A percentile compares a stretch with the other conserved stretches of the same genome.
phyloP scores from a whole-genome alignment of 1,284 basidiomycete species.

The Malassezia arunalokei region DNA sequence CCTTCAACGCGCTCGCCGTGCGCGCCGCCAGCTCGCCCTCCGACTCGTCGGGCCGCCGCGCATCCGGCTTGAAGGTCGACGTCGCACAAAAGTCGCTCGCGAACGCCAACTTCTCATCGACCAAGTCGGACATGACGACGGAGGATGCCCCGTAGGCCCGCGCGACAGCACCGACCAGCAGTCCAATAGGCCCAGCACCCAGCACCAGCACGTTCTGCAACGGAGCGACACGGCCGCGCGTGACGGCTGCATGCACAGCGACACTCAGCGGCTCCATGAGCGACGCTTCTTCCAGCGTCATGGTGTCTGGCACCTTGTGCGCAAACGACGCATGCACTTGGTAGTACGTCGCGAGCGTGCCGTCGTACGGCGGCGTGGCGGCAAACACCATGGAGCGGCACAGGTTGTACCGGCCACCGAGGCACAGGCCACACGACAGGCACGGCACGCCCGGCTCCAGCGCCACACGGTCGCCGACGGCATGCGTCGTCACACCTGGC shows the following conservation, averaged over 20 bases:
- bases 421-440: slow-evolving; percentile 54
- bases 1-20: slow-evolving; percentile 49
- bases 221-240: slow-evolving; percentile 58
- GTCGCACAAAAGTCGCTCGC: slow-evolving; percentile 79
- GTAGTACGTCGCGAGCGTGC: slow-evolving; percentile 63
- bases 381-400: slow-evolving; percentile 64
- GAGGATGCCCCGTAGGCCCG: slow-evolving; percentile 53
- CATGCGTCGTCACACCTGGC: slow-evolving; percentile 58
- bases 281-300: slow-evolving; percentile 49
- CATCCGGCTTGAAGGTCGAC: slow-evolving; percentile 59
- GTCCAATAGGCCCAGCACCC: slow-evolving; percentile 77
- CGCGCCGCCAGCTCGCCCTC: slow-evolving; percentile 49
- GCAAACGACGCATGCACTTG: slow-evolving; percentile 41
- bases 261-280: slow-evolving; percentile 89
- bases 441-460: slow-evolving; percentile 69
- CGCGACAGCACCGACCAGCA: slow-evolving; percentile 82
- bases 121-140: slow-evolving; percentile 55
- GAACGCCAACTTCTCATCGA: slow-evolving; percentile 68
- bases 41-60: slow-evolving; percentile 30
- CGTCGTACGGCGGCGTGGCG: slow-evolving; percentile 78
- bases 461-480: slow-evolving; percentile 72
- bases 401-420: slow-evolving; percentile 45
- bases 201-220: slow-evolving; percentile 54
- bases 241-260: slow-evolving; percentile 73
- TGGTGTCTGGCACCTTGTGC: slow-evolving; percentile 46